A percentile compares a stretch with the other conserved stretches of the same genome.
phyloP scores from a whole-genome alignment of 202 grass and related monocot genomes.

The Schoenoplectus triqueter region DNA sequence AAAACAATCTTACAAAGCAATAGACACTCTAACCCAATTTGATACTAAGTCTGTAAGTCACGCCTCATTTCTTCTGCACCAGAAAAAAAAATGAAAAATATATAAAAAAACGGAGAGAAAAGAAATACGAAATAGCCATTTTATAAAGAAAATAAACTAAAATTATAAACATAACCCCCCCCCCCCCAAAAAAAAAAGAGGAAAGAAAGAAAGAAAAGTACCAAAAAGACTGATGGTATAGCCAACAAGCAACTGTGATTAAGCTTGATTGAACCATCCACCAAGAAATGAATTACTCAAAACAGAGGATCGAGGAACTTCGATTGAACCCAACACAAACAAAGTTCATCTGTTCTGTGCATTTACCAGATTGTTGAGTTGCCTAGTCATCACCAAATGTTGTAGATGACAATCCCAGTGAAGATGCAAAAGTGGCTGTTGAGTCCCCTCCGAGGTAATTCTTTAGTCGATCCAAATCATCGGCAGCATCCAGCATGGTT shows the following conservation, averaged over 20 bases:
- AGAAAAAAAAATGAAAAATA: neutral
- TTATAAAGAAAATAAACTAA: neutral
- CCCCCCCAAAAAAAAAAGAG: neutral
- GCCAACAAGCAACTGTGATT: neutral
- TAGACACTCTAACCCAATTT: neutral
- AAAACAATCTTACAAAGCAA: neutral
- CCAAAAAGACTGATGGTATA: neutral
- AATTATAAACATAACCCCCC: neutral
- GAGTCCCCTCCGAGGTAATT: constrained; percentile 76
- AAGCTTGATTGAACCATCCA: neutral
- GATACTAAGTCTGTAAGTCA: too few species aligned
- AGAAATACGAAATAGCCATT: neutral
- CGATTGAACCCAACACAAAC: neutral
- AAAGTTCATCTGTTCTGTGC: neutral
- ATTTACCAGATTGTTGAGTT: neutral
- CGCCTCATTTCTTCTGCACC: neutral
- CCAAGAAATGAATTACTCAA: neutral
- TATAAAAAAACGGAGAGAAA: too few species aligned
- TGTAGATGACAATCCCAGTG: constrained; percentile 74
- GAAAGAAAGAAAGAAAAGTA: neutral
- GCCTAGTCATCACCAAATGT: constrained; percentile 55
- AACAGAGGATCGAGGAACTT: neutral
- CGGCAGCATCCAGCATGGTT: constrained; percentile 80
- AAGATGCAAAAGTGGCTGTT: constrained; percentile 70
- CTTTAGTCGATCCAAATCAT: constrained; percentile 81